phyloP scores from a whole-genome alignment of 345 rosid species.

The Odontarrhena argentea region DNA sequence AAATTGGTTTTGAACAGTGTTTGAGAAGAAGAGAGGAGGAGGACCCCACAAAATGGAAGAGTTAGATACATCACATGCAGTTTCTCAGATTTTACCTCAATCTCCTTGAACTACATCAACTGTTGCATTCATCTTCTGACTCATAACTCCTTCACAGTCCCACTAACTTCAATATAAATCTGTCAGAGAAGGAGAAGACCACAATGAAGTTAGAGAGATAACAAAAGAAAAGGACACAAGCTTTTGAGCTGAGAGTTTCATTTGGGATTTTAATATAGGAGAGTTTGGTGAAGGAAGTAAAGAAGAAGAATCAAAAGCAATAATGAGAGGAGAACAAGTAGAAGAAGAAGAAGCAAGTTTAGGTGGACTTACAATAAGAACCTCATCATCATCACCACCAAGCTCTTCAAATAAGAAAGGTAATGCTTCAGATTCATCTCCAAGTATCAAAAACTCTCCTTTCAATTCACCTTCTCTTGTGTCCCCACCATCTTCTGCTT shows the following conservation, averaged over 20 bases:
- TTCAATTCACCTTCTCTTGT: slow-evolving; percentile 75
- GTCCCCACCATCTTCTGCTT: slow-evolving; percentile 93
- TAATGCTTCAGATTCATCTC: slow-evolving; percentile 49
- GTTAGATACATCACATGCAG: slow-evolving; percentile 74
- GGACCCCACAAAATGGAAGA: slow-evolving; percentile 61
- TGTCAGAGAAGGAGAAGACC: slow-evolving; percentile 47
- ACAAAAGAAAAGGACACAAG: slow-evolving; percentile 23
- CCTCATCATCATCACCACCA: slow-evolving; percentile 40
- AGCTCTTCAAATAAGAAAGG: slow-evolving; percentile 49
- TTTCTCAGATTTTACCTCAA: slow-evolving; percentile 43
- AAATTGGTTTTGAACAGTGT: slow-evolving; percentile 32
- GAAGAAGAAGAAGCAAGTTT: slow-evolving; percentile 44
- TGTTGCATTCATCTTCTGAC: slow-evolving; percentile 75
- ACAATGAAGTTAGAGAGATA: slow-evolving; percentile 35
- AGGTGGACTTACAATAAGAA: slow-evolving; percentile 63
- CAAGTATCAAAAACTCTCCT: slow-evolving; percentile 55
- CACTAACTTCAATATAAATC: slow-evolving; percentile 49
- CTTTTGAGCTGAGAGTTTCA: slow-evolving; percentile 37
- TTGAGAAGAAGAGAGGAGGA: slow-evolving; percentile 41
- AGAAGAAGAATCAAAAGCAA: slow-evolving; percentile 13
- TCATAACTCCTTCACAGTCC: slow-evolving; percentile 43
- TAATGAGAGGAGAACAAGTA: slow-evolving; percentile 39
- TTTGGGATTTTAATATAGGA: slow-evolving; percentile 7
- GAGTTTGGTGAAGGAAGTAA: slow-evolving; percentile 21
- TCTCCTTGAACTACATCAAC: slow-evolving; percentile 43